These are phyloP conservation scores for Vicia faba DNA, from an alignment of 306 rosid species.

Conservation along the genomic window DNA sequence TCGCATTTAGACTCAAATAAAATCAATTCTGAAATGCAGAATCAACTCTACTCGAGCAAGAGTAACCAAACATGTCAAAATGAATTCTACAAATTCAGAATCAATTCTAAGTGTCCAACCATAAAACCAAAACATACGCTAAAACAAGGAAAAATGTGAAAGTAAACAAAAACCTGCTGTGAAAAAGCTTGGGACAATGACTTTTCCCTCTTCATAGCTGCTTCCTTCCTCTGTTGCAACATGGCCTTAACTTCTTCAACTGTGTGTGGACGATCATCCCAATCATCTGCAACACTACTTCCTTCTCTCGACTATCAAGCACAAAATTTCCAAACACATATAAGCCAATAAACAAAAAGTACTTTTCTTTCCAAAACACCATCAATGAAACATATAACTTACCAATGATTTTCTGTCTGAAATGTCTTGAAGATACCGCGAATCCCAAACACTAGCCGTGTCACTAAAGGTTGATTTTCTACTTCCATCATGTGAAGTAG, in stretches of 20 bases:
- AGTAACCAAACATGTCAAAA: too few relatives aligned
- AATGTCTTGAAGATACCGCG: slow-evolving; percentile 74
- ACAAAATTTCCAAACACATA: slow-evolving; percentile 7
- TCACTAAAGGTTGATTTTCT: slow-evolving; percentile 88
- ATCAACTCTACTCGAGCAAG: too few relatives aligned
- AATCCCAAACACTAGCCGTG: slow-evolving; percentile 66
- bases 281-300: slow-evolving; percentile 81
- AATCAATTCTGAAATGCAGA: too few relatives aligned
- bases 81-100: too few relatives aligned
- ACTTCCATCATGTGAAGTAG: slow-evolving; percentile 76
- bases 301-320: slow-evolving; percentile 73
- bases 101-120: too few relatives aligned
- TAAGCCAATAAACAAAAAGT: neutral
- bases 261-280: slow-evolving; percentile 91
- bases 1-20: too few relatives aligned
- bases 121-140: too few relatives aligned
- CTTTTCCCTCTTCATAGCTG: slow-evolving; percentile 79
- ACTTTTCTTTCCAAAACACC: too few relatives aligned
- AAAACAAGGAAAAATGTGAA: neutral
- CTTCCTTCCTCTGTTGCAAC: slow-evolving; percentile 80
- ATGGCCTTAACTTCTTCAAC: slow-evolving; percentile 92
- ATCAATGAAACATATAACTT: slow-evolving; percentile 34
- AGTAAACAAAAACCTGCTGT: slow-evolving; percentile 65
- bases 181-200: slow-evolving; percentile 76
- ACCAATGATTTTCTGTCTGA: slow-evolving; percentile 82